Evolutionary conservation across 768 basidiomycete species (phyloP).

Genomic region (Albatrellus ellisii): DNA sequence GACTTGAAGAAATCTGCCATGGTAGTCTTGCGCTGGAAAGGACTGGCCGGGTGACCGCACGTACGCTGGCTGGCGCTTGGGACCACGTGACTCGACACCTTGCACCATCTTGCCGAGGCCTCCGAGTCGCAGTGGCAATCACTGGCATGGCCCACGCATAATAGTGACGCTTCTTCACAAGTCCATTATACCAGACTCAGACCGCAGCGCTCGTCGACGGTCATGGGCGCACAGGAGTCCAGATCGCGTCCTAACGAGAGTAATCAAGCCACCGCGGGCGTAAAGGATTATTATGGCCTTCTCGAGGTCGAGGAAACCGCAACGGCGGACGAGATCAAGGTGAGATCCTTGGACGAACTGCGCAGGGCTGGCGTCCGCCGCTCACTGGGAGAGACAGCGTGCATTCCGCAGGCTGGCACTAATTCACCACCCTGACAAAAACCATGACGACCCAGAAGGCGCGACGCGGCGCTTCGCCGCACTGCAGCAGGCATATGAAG

Average conservation of each 20-base stretch:
- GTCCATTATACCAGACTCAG: no score
- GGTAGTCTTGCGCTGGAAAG: conserved; percentile 2
- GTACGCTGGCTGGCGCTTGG: no score
- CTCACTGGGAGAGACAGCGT: conserved; percentile 29
- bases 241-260: conserved; percentile 22
- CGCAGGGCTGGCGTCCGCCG: not conserved
- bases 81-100: no score
- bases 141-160: no score
- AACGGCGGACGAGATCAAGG: conserved; percentile 83
- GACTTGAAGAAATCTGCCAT: conserved; percentile 47
- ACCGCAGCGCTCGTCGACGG: no score
- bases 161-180: no score
- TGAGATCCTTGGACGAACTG: no score
- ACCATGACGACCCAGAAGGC: conserved; percentile 67
- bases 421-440: conserved; percentile 83
- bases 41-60: no score
- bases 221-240: conserved; percentile 68
- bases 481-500: conserved; percentile 95
- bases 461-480: conserved; percentile 79
- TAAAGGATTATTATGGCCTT: conserved; percentile 69
- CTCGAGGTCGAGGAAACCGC: conserved; percentile 75
- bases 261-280: conserved; percentile 15
- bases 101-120: no score
- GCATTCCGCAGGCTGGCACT: conserved; percentile 80
- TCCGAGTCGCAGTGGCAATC: no score